These are phyloP conservation scores for Mediolabrus comicus DNA, from an alignment of 108 stramenopile genomes.

Conservation along the genomic window DNA sequence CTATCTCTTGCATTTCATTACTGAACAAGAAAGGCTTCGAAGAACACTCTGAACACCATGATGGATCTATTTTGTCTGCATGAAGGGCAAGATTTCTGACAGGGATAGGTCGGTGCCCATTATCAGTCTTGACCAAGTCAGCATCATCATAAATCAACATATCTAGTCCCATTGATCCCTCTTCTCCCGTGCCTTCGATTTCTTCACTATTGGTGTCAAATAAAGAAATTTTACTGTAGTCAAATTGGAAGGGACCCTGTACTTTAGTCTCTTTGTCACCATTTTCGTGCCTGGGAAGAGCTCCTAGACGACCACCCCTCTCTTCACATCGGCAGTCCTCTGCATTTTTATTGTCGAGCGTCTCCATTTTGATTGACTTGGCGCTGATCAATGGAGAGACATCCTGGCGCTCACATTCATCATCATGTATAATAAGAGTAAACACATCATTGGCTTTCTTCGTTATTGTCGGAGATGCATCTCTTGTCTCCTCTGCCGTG, in stretches of 20 bases:
- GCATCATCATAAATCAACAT: background rate
- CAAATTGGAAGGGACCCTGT: background rate
- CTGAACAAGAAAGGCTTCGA: background rate
- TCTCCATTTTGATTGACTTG: background rate
- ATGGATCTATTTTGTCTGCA: too few relatives aligned
- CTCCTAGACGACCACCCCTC: background rate
- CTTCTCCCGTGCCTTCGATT: background rate
- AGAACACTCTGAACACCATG: too few relatives aligned
- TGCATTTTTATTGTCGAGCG: background rate
- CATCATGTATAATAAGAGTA: background rate
- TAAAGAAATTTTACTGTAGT: background rate
- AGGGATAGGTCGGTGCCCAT: background rate
- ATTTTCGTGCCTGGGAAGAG: background rate
- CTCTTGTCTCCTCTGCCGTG: background rate
- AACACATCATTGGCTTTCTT: background rate
- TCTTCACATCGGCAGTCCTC: background rate
- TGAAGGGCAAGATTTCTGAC: background rate
- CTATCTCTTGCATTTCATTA: background rate
- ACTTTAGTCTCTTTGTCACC: background rate
- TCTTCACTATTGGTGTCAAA: background rate
- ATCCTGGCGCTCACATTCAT: background rate
- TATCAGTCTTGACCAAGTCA: background rate
- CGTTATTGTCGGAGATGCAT: background rate
- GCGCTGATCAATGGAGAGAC: background rate
- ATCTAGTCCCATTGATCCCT: background rate